These are phyloP conservation scores for Glaciozyma martinii DNA, from an alignment of 768 basidiomycete genomes.

Conservation along the genomic window DNA sequence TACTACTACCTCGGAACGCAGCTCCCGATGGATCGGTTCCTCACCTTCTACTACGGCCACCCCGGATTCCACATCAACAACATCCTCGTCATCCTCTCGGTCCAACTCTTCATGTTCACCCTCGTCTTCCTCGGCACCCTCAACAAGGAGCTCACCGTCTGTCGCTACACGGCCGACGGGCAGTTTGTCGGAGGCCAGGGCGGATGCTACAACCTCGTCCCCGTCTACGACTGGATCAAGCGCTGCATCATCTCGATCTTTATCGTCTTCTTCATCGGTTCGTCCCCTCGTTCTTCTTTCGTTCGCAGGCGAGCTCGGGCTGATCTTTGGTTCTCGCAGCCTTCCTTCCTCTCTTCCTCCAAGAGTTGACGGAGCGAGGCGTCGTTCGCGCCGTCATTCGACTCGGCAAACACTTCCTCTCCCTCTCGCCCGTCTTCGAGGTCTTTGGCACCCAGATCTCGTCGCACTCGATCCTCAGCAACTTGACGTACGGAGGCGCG, in stretches of 20 bases:
- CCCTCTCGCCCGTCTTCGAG: conserved; percentile 90
- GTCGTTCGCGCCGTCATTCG: conserved; percentile 84
- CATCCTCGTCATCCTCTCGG: conserved; percentile 93
- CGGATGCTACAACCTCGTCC: conserved; percentile 89
- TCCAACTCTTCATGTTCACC: conserved; percentile 88
- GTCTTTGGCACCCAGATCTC: conserved; percentile 98
- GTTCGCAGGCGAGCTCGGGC: conserved; percentile 75
- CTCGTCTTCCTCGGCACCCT: conserved; percentile 92
- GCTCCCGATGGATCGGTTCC: conserved; percentile 92
- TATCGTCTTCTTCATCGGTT: conserved; percentile 78
- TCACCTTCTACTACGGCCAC: conserved; percentile 99
- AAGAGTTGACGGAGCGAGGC: conserved; percentile 92
- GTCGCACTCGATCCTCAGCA: conserved; percentile 92
- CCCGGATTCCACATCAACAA: conserved; percentile 99
- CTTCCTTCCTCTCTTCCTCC: conserved; percentile 34
- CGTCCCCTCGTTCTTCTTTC: conserved; percentile 42
- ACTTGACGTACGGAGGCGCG: conserved; percentile 94
- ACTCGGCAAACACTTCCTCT: conserved; percentile 85
- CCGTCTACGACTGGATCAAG: conserved; percentile 90
- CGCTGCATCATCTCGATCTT: conserved; percentile 96
- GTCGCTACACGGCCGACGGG: conserved; percentile 63
- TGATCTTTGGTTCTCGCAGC: conserved; percentile 49
- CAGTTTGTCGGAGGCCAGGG: conserved; percentile 65
- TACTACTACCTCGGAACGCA: conserved; percentile 99
- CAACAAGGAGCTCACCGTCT: conserved; percentile 68